A percentile compares a stretch with the other conserved stretches of the same genome.
Evolutionary conservation across 2,329 filamentous ascomycete species (phyloP).

Genomic region (Hortaea sp.): DNA sequence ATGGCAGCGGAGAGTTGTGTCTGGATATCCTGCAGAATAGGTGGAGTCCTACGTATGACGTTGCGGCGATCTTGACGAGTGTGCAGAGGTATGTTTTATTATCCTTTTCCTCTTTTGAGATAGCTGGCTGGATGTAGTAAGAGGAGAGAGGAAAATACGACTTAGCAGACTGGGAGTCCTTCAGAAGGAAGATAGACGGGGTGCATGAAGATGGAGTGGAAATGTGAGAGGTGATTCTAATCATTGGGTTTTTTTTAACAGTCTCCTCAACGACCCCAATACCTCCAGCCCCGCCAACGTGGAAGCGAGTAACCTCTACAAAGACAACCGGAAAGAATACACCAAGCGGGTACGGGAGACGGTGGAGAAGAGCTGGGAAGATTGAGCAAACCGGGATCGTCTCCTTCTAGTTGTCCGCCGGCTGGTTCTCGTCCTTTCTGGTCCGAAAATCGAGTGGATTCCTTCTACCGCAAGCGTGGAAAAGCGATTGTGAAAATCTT

Average conservation of each 20-base stretch:
- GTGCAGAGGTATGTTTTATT: slow-evolving; percentile 70
- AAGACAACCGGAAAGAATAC: slow-evolving; percentile 95
- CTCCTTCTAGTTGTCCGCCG: too few relatives aligned
- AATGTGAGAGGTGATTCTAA: too few relatives aligned
- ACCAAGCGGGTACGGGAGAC: slow-evolving; percentile 91
- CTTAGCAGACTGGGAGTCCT: background rate
- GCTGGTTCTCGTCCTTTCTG: too few relatives aligned
- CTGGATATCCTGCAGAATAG: slow-evolving; percentile 94
- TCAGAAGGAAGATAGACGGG: background rate
- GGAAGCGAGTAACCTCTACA: slow-evolving; percentile 95
- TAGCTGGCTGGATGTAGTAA: background rate
- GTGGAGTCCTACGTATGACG: slow-evolving; percentile 98
- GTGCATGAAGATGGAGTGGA: background rate
- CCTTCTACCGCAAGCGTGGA: too few relatives aligned
- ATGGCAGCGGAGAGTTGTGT: slow-evolving; percentile 91
- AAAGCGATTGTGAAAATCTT: too few relatives aligned
- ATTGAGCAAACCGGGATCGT: too few relatives aligned
- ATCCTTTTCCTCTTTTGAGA: too few relatives aligned
- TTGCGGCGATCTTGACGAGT: slow-evolving; percentile 91
- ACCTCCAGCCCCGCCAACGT: slow-evolving; percentile 97
- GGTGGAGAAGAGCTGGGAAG: slow-evolving; percentile 89
- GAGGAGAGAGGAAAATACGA: too few relatives aligned
- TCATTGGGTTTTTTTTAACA: slow-evolving; percentile 27
- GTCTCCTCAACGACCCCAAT: slow-evolving; percentile 93
- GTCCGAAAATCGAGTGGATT: too few relatives aligned